Conservation (phyloP, 2,329 filamentous ascomycete species). For the Fusarium longipes region DNA sequence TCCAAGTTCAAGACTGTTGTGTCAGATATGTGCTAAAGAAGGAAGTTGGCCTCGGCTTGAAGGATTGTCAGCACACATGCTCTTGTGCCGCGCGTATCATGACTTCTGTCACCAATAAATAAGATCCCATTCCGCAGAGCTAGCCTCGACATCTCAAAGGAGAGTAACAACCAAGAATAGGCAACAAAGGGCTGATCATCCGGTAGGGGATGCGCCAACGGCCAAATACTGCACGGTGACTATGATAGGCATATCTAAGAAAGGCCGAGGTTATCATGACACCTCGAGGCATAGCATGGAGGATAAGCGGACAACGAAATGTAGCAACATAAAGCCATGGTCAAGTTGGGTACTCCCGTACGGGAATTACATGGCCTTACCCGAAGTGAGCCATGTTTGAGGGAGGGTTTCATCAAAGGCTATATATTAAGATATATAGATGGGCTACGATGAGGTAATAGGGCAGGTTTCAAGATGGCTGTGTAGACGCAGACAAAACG, state of each 20-base stretch:
- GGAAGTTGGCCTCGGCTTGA: neutral
- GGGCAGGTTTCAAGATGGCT: neutral
- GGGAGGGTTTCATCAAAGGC: neutral
- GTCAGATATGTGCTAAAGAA: neutral
- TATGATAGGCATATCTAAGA: neutral
- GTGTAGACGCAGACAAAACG: neutral
- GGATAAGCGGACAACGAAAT: neutral
- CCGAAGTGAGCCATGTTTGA: neutral
- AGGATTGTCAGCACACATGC: constrained; percentile 1
- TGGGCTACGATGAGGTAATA: neutral
- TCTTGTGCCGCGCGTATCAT: constrained; percentile 11
- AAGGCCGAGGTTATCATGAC: constrained; percentile 10
- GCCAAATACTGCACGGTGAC: neutral
- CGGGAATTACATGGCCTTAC: neutral
- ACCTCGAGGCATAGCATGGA: neutral
- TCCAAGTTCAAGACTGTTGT: constrained; percentile 16
- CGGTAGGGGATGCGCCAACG: constrained; percentile 12
- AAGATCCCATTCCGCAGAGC: neutral
- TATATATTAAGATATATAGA: neutral
- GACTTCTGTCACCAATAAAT: constrained; percentile 8
- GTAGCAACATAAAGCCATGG: neutral
- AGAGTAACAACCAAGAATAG: constrained; percentile 4
- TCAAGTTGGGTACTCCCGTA: neutral
- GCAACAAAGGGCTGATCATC: neutral
- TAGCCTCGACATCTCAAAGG: constrained; percentile 6